phyloP scores from a whole-genome alignment of 257 asterid genomes.

The Linaria vulgaris region DNA sequence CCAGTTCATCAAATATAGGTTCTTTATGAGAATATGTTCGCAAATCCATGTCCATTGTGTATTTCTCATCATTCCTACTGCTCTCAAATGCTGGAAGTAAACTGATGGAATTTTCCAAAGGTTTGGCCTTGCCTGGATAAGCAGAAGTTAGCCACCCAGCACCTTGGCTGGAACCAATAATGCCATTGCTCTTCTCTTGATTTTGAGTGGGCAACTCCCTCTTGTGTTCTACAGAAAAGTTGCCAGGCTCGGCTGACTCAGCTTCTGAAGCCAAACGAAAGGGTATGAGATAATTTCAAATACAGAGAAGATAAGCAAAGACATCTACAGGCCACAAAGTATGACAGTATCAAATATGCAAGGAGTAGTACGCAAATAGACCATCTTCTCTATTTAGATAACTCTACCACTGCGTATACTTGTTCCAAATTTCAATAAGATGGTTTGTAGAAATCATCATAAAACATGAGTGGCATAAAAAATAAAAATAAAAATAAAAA shows the following conservation, averaged over 20 bases:
- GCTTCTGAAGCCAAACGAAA: slow-evolving; percentile 47
- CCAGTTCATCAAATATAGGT: slow-evolving; percentile 76
- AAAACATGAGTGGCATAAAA: no score
- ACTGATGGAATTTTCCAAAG: slow-evolving; percentile 45
- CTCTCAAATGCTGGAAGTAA: slow-evolving; percentile 41
- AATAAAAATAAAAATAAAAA: no score
- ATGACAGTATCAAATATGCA: background rate
- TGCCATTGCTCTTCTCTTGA: slow-evolving; percentile 52
- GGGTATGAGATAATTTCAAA: slow-evolving; percentile 17
- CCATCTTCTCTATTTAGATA: no score
- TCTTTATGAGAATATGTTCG: slow-evolving; percentile 43
- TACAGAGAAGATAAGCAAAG: slow-evolving; percentile 1
- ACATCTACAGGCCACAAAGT: background rate
- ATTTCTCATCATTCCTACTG: slow-evolving; percentile 46
- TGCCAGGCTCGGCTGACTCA: slow-evolving; percentile 42
- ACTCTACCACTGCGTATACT: no score
- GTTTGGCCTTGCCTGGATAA: slow-evolving; percentile 50
- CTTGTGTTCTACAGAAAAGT: slow-evolving; percentile 36
- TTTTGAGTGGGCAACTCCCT: slow-evolving; percentile 45
- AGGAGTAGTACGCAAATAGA: slow-evolving; percentile 2
- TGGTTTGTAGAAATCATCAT: no score
- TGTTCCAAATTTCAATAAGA: no score
- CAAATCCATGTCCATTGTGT: slow-evolving; percentile 37
- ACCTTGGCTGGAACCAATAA: slow-evolving; percentile 61
- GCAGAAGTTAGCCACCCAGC: slow-evolving; percentile 57